Evolutionary conservation across 495 filamentous ascomycete genomes (phyloP), one percentile per base, ranked within the genome.

Genomic region (Achaetomiella virescens): DNA sequence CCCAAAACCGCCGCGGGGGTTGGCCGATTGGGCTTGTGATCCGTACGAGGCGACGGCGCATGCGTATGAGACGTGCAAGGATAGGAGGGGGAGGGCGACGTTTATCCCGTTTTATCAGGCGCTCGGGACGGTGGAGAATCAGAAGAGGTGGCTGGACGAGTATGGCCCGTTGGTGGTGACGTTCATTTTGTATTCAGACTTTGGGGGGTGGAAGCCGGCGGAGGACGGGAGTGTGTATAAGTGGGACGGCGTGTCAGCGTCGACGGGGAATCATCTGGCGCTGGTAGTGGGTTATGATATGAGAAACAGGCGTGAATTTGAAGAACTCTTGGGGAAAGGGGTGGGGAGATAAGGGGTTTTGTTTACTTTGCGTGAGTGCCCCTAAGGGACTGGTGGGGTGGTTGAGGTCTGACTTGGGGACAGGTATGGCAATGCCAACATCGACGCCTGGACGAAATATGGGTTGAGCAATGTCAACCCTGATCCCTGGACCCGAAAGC

Each of bases 321-420:
- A 64, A 64, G 52, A 64, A 64, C 35, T 64, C 62, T 4, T 64
- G 62, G 62, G 62, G 62, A 0, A 9, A 37, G 22, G 33, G 42
- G 1, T 61, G 58, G 58, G 58, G 58, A 3, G 14, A n/a, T n/a
- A n/a, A 52, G 2, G 27, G 59, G 62, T 29, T 64, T 59, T 57
- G 59, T 54, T 56, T 61, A 61, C 27, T 50, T 64, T 61, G 58
- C 35, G 62, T 64, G 31, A 37, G 62, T 53, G 10, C 41, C 40
- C 24, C 29, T 51, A 15, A 46, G 9, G 2, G 3, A 0, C 8
- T 20, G 8, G 22, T 18, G 20, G 31, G 5, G 3, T 18, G 14
- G 9, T 9, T 14, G 10, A 35, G 14, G 10, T n/a, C 17, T 55
- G 27, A 44, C 36, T 12, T 2, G 22, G 5, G 7, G 10, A 14